Conservation (phyloP, 768 basidiomycete species). For the Kwoniella sp. region DNA sequence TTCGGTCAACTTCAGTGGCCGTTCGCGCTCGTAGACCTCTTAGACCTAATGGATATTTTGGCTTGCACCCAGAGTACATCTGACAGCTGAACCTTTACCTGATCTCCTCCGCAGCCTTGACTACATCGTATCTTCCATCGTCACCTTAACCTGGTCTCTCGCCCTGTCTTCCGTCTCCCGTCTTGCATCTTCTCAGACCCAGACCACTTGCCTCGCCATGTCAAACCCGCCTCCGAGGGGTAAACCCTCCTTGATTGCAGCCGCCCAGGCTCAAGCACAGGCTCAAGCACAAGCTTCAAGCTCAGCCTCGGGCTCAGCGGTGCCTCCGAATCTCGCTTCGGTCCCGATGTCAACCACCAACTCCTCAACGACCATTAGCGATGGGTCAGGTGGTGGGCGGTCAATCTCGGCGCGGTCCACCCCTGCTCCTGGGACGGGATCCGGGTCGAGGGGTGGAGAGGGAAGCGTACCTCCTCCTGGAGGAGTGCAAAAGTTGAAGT, state of each 20-base stretch:
- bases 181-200: too few relatives aligned
- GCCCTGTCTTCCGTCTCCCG: too few relatives aligned
- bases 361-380: conserved; percentile 1
- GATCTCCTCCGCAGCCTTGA: too few relatives aligned
- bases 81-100: too few relatives aligned
- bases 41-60: too few relatives aligned
- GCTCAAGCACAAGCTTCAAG: conserved; percentile 5
- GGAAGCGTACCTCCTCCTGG: conserved; percentile 21
- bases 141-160: too few relatives aligned
- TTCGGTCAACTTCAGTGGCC: too few relatives aligned
- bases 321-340: conserved; percentile 8
- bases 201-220: neutral
- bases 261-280: conserved; percentile 17
- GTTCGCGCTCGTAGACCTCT: too few relatives aligned
- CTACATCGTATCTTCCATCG: neutral
- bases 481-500: conserved; percentile 42
- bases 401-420: conserved; percentile 18
- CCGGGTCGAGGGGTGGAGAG: neutral
- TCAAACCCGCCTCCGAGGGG: conserved; percentile 1
- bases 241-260: conserved; percentile 26
- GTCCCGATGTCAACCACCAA: conserved; percentile 9
- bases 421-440: conserved; percentile 6
- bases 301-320: neutral
- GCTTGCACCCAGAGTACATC: too few relatives aligned
- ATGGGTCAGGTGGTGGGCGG: conserved; percentile 5